Percentiles rank a stretch among this genome's conserved stretches.
Conservation (phyloP, 2,329 filamentous ascomycete genomes). For the Dothistroma septosporum region DNA sequence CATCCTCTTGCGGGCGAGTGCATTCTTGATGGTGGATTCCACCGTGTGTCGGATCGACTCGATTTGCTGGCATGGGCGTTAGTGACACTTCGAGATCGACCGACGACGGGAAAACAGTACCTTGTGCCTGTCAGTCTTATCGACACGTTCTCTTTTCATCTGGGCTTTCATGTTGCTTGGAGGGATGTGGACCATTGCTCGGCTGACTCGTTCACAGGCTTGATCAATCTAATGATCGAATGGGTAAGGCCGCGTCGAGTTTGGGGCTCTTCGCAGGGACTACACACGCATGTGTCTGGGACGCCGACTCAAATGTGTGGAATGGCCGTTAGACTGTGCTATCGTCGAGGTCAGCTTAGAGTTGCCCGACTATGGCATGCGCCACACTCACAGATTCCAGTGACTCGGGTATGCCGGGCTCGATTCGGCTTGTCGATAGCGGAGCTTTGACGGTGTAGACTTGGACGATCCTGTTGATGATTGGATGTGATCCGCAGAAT, state of each 20-base stretch:
- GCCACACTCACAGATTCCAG: not conserved
- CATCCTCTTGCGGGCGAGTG: not conserved
- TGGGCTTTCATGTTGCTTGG: not conserved
- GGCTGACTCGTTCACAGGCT: not conserved
- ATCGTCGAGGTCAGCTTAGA: not conserved
- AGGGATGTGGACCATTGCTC: not conserved
- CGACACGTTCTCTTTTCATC: not conserved
- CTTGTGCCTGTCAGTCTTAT: not conserved
- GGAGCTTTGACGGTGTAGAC: not conserved
- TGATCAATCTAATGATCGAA: not conserved
- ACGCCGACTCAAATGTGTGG: not conserved
- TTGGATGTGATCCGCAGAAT: not conserved
- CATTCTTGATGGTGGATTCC: conserved; percentile 5
- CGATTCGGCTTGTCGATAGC: not conserved
- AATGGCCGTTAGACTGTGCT: not conserved
- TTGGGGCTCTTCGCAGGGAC: not conserved
- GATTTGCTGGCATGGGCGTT: not conserved
- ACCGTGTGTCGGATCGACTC: not conserved
- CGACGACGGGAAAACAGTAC: not conserved
- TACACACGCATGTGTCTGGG: not conserved
- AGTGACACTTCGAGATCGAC: not conserved
- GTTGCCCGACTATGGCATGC: not conserved
- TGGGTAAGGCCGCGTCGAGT: not conserved
- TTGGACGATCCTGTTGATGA: not conserved
- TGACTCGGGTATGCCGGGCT: not conserved